Evolutionary conservation across 2,329 filamentous ascomycete species (phyloP), one percentile per base, ranked within the genome.

Genomic region (Aspergillus fumigatus): DNA sequence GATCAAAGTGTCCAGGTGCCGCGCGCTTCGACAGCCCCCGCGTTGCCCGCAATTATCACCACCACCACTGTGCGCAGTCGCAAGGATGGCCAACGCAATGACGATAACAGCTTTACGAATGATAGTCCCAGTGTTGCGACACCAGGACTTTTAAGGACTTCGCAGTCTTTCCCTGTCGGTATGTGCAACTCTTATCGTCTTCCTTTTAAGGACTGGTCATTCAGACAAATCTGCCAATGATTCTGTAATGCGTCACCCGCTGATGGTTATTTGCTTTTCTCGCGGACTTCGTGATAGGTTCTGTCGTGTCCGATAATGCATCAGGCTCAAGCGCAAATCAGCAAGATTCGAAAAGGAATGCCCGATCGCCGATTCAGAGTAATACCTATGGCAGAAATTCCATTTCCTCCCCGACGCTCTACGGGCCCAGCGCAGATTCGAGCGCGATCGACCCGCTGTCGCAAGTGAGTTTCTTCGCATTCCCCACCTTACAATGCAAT

Each of bases 391-490:
- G 49, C 52, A 63, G 65, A 54, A 65, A 64, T 53, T 66, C 69
- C 25, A 62, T 62, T n/a, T 66, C 61, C 5, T 62, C 62, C 32
- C 63, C 67, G 40, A 65, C 61, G 40, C 53, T 63, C 26, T 59
- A 65, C 19, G 69, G 73, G 49, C 62, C 63, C 19, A 64, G 62
- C 48, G 67, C 69, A 52, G 70, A 75, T 52, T 68, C 67, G 53
- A 77, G 80, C 52, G 79, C 79, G 26, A 86, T 88, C 59, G 86
- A 89, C 71, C 86, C 86, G 55, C 76, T 88, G 61, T 88, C 86
- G 52, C 84, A 88, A 73, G 85, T 88, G 65, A 64, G 69, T 47
- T 25, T 11, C 23, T 14, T 23, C 11, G 48, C 27, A 35, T 7
- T 41, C 26, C 19, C 49, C 29, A 51, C 35, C 47, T 32, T 50